Percentiles rank a stretch among this genome's conserved stretches.
These are phyloP conservation scores for Samsoniella hepiali DNA, from an alignment of 2,329 filamentous ascomycete genomes.

Conservation along the genomic window DNA sequence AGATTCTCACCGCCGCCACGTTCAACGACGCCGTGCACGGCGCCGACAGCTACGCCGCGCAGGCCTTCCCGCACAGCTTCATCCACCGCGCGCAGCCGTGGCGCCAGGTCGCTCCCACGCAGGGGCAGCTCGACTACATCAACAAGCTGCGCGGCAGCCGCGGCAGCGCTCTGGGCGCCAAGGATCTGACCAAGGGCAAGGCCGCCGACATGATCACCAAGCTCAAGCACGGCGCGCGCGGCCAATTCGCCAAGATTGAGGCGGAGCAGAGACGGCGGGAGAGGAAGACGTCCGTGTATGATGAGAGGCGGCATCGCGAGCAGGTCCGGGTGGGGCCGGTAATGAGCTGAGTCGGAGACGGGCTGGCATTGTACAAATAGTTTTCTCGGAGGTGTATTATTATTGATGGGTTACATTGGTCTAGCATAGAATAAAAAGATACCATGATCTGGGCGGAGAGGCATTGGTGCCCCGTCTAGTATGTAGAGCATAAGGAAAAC, in stretches of 20 bases:
- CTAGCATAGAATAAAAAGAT: background rate
- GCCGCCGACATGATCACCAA: conserved; percentile 92
- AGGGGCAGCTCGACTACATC: conserved; percentile 64
- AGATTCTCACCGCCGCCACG: conserved; percentile 61
- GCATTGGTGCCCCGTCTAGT: background rate
- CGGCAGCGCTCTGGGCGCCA: conserved; percentile 48
- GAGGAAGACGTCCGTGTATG: conserved; percentile 34
- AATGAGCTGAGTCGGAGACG: conserved; percentile 21
- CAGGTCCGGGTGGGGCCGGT: conserved; percentile 56
- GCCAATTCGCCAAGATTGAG: conserved; percentile 53
- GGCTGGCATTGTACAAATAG: background rate
- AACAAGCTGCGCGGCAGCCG: conserved; percentile 60
- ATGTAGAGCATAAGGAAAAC: background rate
- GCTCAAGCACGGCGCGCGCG: conserved; percentile 76
- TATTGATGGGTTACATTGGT: background rate
- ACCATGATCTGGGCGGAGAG: background rate
- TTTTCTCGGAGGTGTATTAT: background rate
- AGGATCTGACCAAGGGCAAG: conserved; percentile 70
- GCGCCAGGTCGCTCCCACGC: conserved; percentile 64
- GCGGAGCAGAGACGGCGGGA: conserved; percentile 49
- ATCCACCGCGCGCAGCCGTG: conserved; percentile 66
- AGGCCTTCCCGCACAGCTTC: conserved; percentile 63
- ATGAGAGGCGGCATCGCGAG: conserved; percentile 46
- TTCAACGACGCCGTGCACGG: conserved; percentile 77
- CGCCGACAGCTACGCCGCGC: conserved; percentile 74